phyloP scores from a whole-genome alignment of 2,329 filamentous ascomycete species.

The Trichoderma koningii region DNA sequence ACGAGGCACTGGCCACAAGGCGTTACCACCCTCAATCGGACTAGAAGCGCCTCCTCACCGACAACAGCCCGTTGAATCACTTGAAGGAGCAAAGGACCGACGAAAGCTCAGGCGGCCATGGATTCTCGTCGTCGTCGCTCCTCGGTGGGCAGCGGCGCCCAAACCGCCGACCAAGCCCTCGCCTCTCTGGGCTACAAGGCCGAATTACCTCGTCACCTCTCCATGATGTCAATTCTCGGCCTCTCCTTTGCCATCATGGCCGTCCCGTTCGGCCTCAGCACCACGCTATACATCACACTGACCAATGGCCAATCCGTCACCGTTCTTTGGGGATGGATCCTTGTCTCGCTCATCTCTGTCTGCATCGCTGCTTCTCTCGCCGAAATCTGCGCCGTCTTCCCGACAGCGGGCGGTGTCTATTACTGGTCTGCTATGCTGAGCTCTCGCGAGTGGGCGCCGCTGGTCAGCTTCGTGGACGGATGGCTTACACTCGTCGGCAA shows the following conservation, averaged over 20 bases:
- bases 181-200: slow-evolving; percentile 53
- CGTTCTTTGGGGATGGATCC: slow-evolving; percentile 69
- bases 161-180: slow-evolving; percentile 47
- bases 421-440: slow-evolving; percentile 72
- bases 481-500: slow-evolving; percentile 75
- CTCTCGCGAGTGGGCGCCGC: slow-evolving; percentile 60
- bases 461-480: slow-evolving; percentile 70
- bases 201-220: slow-evolving; percentile 54
- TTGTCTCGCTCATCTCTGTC: slow-evolving; percentile 68
- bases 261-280: slow-evolving; percentile 53
- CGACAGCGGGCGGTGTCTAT: slow-evolving; percentile 64
- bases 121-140: slow-evolving; percentile 23
- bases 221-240: slow-evolving; percentile 51
- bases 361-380: slow-evolving; percentile 71
- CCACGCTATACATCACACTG: slow-evolving; percentile 54
- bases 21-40: background rate
- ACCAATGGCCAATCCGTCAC: slow-evolving; percentile 74
- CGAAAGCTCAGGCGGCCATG: background rate
- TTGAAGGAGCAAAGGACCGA: background rate
- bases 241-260: slow-evolving; percentile 56
- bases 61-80: background rate
- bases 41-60: background rate
- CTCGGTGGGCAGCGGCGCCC: slow-evolving; percentile 28
- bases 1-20: background rate
- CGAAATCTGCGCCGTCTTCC: slow-evolving; percentile 71